phyloP scores from a whole-genome alignment of 2,329 filamentous ascomycete species.

The Pezicula carpinea region DNA sequence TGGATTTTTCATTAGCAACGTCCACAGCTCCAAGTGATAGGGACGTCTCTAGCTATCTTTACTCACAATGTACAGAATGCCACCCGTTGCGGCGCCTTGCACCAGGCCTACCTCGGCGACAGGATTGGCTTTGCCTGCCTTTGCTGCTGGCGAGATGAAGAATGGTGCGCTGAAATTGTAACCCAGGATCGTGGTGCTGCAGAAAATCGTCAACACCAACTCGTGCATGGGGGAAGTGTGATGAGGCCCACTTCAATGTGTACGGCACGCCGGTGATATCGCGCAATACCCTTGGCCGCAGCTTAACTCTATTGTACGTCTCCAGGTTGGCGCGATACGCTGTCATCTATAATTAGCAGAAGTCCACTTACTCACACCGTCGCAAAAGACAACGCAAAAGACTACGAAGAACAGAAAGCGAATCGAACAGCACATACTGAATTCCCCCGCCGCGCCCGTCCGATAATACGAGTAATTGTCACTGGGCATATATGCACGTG shows the following conservation, averaged over 20 bases:
- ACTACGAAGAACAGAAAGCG: too few relatives aligned
- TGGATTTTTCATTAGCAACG: too few relatives aligned
- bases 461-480: constrained; percentile 52
- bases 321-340: constrained; percentile 53
- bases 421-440: neutral
- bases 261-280: constrained; percentile 40
- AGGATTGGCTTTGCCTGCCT: constrained; percentile 27
- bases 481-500: constrained; percentile 41
- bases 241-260: constrained; percentile 31
- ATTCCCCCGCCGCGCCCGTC: constrained; percentile 51
- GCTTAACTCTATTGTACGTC: constrained; percentile 42
- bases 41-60: too few relatives aligned
- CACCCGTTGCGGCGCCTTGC: constrained; percentile 27
- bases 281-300: constrained; percentile 44
- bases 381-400: too few relatives aligned
- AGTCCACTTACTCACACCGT: too few relatives aligned
- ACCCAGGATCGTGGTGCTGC: constrained; percentile 24
- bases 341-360: constrained; percentile 16
- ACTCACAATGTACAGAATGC: constrained; percentile 12
- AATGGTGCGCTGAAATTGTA: constrained; percentile 32
- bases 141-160: constrained; percentile 32
- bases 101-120: constrained; percentile 32
- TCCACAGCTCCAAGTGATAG: too few relatives aligned
- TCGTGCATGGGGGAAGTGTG: neutral
- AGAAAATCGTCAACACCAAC: neutral